These are phyloP conservation scores for Dissophora ornata DNA, from an alignment of 192 early-diverging fungal species.

Conservation along the genomic window DNA sequence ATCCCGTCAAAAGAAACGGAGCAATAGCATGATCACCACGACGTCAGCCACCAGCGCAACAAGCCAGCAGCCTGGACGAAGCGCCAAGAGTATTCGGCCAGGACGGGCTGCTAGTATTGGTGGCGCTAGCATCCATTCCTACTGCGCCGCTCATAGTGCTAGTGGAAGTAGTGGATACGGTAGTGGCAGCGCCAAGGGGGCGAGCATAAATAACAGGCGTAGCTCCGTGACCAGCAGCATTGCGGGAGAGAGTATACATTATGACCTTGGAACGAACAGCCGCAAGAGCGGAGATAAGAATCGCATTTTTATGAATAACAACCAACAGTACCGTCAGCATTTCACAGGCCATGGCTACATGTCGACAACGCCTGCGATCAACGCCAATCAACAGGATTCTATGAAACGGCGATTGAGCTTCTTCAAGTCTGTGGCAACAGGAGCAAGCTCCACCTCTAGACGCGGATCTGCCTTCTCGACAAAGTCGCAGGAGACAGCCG, in stretches of 20 bases:
- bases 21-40: conserved; percentile 19
- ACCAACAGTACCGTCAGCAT: conserved; percentile 41
- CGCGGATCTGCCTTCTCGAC: conserved; percentile 49
- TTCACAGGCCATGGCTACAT: conserved; percentile 31
- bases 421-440: conserved; percentile 32
- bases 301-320: not conserved
- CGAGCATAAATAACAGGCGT: not conserved
- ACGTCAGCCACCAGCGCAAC: conserved; percentile 12
- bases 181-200: not conserved
- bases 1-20: conserved; percentile 30
- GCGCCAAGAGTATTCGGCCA: conserved; percentile 13
- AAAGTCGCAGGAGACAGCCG: conserved; percentile 45
- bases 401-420: conserved; percentile 45
- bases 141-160: not conserved
- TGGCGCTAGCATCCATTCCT: not conserved
- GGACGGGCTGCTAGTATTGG: conserved; percentile 8
- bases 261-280: conserved; percentile 10
- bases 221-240: conserved; percentile 29
- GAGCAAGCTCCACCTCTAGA: conserved; percentile 7
- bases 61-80: not conserved
- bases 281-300: conserved; percentile 11
- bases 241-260: conserved; percentile 19
- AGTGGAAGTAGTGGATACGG: not conserved
- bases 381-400: conserved; percentile 21
- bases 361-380: not conserved